These are phyloP conservation scores for Gossypium davidsonii DNA, from an alignment of 441 rosid genomes.

Conservation along the genomic window DNA sequence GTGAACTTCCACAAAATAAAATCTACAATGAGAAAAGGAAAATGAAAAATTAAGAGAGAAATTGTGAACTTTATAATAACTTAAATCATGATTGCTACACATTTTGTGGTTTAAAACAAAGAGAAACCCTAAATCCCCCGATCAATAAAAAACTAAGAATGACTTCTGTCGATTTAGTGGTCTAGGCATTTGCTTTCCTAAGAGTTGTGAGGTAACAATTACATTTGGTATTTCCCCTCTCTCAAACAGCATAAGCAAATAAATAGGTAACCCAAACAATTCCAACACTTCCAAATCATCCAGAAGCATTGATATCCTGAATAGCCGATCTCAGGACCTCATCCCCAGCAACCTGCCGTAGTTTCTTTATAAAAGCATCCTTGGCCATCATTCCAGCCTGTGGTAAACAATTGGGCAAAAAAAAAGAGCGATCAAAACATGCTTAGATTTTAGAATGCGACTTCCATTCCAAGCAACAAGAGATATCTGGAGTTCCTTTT, in stretches of 20 bases:
- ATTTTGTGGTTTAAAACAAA: neutral
- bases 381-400: slow-evolving; percentile 36
- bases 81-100: neutral
- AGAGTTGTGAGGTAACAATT: neutral
- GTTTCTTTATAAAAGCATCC: slow-evolving; percentile 24
- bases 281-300: slow-evolving; percentile 18
- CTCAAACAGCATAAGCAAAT: neutral
- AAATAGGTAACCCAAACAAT: neutral
- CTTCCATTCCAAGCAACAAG: neutral
- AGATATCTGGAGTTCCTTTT: no score
- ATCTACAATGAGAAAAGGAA: no score
- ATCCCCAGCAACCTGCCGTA: slow-evolving; percentile 35
- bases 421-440: neutral
- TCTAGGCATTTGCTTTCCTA: neutral
- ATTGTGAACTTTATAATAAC: neutral
- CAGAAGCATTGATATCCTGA: slow-evolving; percentile 25
- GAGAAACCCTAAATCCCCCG: neutral
- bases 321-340: slow-evolving; percentile 26
- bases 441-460: neutral
- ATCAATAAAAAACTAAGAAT: neutral
- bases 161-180: neutral
- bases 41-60: neutral
- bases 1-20: neutral
- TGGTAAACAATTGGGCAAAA: neutral
- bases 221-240: slow-evolving; percentile 9